Conservation (phyloP, 306 rosid species). For the Gillenia trifoliata region DNA sequence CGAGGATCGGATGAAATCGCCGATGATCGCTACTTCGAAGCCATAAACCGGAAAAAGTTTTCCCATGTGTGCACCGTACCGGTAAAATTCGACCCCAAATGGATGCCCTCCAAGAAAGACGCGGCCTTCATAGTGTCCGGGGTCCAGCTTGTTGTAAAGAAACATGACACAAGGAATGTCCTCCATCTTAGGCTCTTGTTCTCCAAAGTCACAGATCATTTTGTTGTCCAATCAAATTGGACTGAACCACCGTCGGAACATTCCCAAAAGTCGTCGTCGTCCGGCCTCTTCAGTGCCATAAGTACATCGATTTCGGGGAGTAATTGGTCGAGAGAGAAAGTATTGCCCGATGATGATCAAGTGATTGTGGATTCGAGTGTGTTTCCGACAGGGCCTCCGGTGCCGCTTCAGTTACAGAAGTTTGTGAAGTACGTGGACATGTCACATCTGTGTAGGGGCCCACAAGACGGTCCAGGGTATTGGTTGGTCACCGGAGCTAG, state of each 20-base stretch:
- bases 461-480: slow-evolving; percentile 83
- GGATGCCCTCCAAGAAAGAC: slow-evolving; percentile 29
- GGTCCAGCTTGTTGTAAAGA: slow-evolving; percentile 66
- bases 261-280: slow-evolving; percentile 37
- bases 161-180: slow-evolving; percentile 50
- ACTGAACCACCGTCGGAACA: slow-evolving; percentile 38
- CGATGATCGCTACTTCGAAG: slow-evolving; percentile 52
- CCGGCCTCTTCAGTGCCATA: slow-evolving; percentile 58
- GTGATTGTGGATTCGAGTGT: slow-evolving; percentile 76
- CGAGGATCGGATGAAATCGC: slow-evolving; percentile 49
- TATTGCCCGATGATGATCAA: slow-evolving; percentile 13
- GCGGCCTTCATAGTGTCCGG: slow-evolving; percentile 70
- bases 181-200: slow-evolving; percentile 70
- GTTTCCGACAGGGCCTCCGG: slow-evolving; percentile 78
- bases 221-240: slow-evolving; percentile 58
- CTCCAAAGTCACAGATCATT: slow-evolving; percentile 48
- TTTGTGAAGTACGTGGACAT: slow-evolving; percentile 67
- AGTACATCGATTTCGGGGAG: slow-evolving; percentile 54
- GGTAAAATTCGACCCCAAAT: slow-evolving; percentile 48
- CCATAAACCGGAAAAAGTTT: slow-evolving; percentile 52
- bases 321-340: slow-evolving; percentile 20
- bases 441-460: slow-evolving; percentile 60
- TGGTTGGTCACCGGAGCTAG: slow-evolving; percentile 88
- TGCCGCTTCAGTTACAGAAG: slow-evolving; percentile 50
- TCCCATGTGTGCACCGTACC: slow-evolving; percentile 73